Evolutionary conservation across 2,329 filamentous ascomycete genomes (phyloP), one percentile per base, ranked within the genome.

Genomic region (Pseudocercospora macadamiae): DNA sequence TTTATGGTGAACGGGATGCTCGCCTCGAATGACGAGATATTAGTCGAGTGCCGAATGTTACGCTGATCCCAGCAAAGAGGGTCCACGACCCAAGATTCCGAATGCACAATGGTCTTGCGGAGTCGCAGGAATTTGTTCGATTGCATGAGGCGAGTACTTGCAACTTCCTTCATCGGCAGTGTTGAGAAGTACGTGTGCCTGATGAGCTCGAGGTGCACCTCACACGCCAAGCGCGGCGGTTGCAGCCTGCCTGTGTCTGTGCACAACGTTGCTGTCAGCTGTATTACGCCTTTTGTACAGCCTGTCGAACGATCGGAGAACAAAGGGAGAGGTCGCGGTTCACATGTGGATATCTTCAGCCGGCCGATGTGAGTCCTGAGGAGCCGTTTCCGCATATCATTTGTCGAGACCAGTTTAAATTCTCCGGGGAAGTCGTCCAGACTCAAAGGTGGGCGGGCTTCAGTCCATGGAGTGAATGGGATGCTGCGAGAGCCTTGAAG

Each of bases 371-470:
- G 34, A 12, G 51, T 54, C 25, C 51, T 25, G 5, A 54, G 21
- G 9, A 55, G n/a, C 18, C 54, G 42, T 14, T 26, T 55, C 7
- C 54, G 44, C 25, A 48, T 12, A 16, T 49, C 44, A 37, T 48
- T n/a, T 12, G 44, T 55, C 4, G 32, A 26, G 1, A 28, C 28
- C 26, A 55, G 42, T 10, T 26, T 23, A 23, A 37, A 55, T 18
- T 55, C 54, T 21, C 54, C 54, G 4, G 54, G 54, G n/a, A 55
- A 55, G 32, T 55, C 54, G 2, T 55, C 54, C 28, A 51, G 16
- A 21, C 39, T 55, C 18, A 51, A 7, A 3, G 47, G 47, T 30
- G 47, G 47, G n/a, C 18, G 8, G 3, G 26, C 18, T 19, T 51
- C 28, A 12, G 10, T 51, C 47, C 47, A 51, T 3, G 47, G 47